phyloP scores from a whole-genome alignment of 192 early-diverging fungal species.

The Entomortierella chlamydospora region DNA sequence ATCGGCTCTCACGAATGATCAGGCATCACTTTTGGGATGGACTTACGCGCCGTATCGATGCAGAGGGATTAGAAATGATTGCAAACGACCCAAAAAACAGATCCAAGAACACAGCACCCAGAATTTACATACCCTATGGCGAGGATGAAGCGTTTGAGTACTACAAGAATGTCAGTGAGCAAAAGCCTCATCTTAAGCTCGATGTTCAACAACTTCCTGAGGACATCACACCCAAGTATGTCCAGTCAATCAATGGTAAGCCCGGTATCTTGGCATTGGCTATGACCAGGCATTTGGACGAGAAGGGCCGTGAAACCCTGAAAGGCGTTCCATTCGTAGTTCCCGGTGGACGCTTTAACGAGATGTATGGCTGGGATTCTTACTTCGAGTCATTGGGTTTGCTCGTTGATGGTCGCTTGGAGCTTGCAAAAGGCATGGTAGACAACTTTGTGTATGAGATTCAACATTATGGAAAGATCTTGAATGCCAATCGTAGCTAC shows the following conservation, averaged over 20 bases:
- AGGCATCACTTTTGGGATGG: slow-evolving; percentile 96
- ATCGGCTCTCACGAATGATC: slow-evolving; percentile 91
- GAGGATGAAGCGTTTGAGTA: slow-evolving; percentile 84
- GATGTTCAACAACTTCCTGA: slow-evolving; percentile 86
- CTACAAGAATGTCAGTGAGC: slow-evolving; percentile 76
- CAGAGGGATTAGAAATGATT: slow-evolving; percentile 88
- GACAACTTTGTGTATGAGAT: slow-evolving; percentile 99
- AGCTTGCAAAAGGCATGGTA: slow-evolving; percentile 94
- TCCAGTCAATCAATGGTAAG: slow-evolving; percentile 87
- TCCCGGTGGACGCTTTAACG: slow-evolving; percentile 98
- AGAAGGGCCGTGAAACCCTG: slow-evolving; percentile 61
- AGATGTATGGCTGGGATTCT: slow-evolving; percentile 99
- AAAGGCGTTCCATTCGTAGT: slow-evolving; percentile 95
- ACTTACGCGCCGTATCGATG: slow-evolving; percentile 88
- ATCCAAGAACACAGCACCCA: slow-evolving; percentile 76
- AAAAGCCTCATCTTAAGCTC: slow-evolving; percentile 76
- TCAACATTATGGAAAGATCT: slow-evolving; percentile 97
- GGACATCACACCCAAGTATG: slow-evolving; percentile 89
- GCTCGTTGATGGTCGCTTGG: slow-evolving; percentile 84
- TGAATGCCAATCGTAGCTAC: slow-evolving; percentile 98
- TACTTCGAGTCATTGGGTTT: slow-evolving; percentile 95
- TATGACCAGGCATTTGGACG: slow-evolving; percentile 63
- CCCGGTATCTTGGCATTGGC: slow-evolving; percentile 93
- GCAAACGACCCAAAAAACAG: slow-evolving; percentile 94
- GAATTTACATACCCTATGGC: slow-evolving; percentile 92